Base-by-base conservation (phyloP, 352 stramenopile genomes). In the Thraustotheca clavata region DNA sequence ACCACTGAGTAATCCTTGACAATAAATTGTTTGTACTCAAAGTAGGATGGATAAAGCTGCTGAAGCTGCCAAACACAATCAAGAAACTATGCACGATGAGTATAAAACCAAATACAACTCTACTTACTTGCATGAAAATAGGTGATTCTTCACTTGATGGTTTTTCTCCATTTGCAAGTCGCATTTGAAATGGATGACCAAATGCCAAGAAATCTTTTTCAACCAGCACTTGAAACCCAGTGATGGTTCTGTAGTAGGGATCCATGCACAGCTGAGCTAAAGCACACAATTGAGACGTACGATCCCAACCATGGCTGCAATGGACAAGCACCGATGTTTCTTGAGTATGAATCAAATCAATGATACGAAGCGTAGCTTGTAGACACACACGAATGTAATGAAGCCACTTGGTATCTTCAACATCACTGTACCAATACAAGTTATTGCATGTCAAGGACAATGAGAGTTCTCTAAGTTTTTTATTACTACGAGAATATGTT, bases 341-440 rank as follows among this genome's bases (percentile, higher is more conserved):
- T 63, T 94, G 79, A 5, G 91, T 86, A 60, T 97, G 90, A 8
- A 99, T 76, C 54, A 97, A 76, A 36, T 89, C 80, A 8, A 94
- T 94, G 5, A 98, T 84, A 54, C 96, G 87, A 70, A 95, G 86
- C 24, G 90, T 82, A 9, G 95, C 80, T 47, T 94, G 93, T 18
- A 99, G 76, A 61, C 99, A 86, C 34, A 92, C 77, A 16, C 96
- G 93, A 50, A 98, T 83, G 63, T 98, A 96, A 35, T 88, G 75
- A 32, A 99, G 79, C 97, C 97, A 99, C 70, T 97, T 98, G 18
- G 94, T 98, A 72, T 98, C 90, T 68, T 99, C 96, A 4, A 99
- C 74, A 54, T 79, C 86, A 31, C 73, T 77, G 3, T 94, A 77
- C 84, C 91, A 98, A 55, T 90, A 87, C 59, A 96, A 83, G 66